Base-by-base conservation (phyloP, 1,284 basidiomycete species). In the Austropuccinia psidii region DNA sequence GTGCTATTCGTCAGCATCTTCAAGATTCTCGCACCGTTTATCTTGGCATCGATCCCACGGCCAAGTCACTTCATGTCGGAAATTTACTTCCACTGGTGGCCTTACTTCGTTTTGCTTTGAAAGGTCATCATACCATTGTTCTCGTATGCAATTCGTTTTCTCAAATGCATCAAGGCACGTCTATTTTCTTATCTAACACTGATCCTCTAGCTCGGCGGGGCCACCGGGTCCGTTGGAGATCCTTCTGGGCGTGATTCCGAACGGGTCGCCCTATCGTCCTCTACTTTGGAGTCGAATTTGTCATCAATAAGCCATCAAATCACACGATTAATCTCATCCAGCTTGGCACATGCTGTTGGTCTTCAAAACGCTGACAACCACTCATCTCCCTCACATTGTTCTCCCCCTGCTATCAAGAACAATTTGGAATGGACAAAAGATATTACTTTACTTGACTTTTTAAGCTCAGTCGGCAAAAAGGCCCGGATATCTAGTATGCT, bases 161-260 rank as follows among this genome's bases (percentile, higher is more conserved):
- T 39, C 35, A 61, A 11, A 27, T 55, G 11, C 21, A n/a, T n/a
- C n/a, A n/a, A n/a, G n/a, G n/a, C n/a, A n/a, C n/a, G n/a, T n/a
- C n/a, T n/a, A n/a, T n/a, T n/a, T n/a, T 9, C 57, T 21, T n/a
- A n/a, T n/a, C n/a, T n/a, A n/a, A n/a, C n/a, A n/a, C 13, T 39
- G 8, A 17, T 41, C 24, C 35, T 13, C 54, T 37, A 97, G 93
- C 90, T 97, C 80, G 95, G 95, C 41, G 94, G 94, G 0, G 95
- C 93, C 1, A 98, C 96, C 0, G 96, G 93, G 1, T 86, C 89
- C n/a, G 90, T 99, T 39, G 96, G 96, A 7, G 96, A 99, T 80
- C 96, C 96, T 1, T 93, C 92, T 0, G 96, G 96, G 0, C 85
- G 94, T 35, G 85, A 86, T 1, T 88, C 87, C 0, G 96, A 97